Evolutionary conservation across 768 basidiomycete genomes (phyloP), one percentile per base, ranked within the genome.

Genomic region (Boletus pseudo-olivaceus): DNA sequence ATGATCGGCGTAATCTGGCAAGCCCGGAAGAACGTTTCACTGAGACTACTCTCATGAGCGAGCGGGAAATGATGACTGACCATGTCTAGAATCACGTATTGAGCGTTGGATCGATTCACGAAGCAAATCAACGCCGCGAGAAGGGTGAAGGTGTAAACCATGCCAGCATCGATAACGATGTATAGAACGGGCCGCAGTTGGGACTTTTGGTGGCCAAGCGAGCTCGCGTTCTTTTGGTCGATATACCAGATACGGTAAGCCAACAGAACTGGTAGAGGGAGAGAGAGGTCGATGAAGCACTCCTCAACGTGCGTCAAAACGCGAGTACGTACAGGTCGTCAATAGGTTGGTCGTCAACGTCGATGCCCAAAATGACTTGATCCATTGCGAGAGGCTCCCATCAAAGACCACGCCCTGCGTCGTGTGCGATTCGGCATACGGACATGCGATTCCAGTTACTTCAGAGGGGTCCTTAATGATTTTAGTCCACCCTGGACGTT

Each of bases 1-100:
- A 61, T 50, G 37, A 56, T 56, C 4, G 59, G 59, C 20, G 49
- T 39, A 14, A 60, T 41, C 59, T 60, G 30, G 10, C 26, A 26
- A 20, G 39, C 12, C 3, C 17, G n/a, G 1, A 7, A 7, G 19
- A 4, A 34, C n/a, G 1, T 47, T 1, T 46, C 14, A 54, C n/a
- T 33, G n/a, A 5, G 41, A 23, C 12, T 35, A 17, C 12, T 20
- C 37, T 20, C 23, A 3, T 33, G 11, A 12, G 12, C 1, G 15
- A 9, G 15, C 7, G 19, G 9, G 20, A 27, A 2, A 51, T 7
- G 26, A 49, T 12, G 30, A 34, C 56, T 33, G 19, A 57, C 56
- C 55, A 35, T 44, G 20, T 49, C 29, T n/a, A 57, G 34, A 30
- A 57, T 49, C 23, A 57, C 37, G 19, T 38, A 44, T 45, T 57